Base-by-base conservation (phyloP, 2,329 filamentous ascomycete genomes). In the Talaromyces sp. region DNA sequence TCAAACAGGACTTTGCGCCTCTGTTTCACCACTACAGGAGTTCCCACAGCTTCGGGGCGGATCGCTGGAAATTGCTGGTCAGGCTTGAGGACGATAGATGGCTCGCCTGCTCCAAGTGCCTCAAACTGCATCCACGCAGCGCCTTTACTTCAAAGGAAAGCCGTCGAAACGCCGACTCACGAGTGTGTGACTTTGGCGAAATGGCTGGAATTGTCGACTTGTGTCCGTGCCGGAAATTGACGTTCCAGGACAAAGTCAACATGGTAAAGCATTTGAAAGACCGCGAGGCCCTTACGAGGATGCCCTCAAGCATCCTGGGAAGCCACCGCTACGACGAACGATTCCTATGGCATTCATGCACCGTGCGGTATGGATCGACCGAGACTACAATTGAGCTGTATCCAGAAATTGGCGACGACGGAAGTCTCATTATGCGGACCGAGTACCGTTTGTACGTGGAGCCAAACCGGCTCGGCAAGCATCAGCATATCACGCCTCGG, bases 201-300 rank as follows among this genome's bases (percentile, higher is more conserved):
- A 61, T 71, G 17, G 73, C 74, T 19, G 74, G 74, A 6, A 65
- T 77, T 49, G 73, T 77, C 44, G 74, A 77, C 47, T 57, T 77
- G 30, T 77, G 74, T 57, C 74, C 74, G 10, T 77, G 74, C 70
- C 74, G 72, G 58, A 77, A 77, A 63, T 59, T 77, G 60, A 77
- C 74, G 0, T 76, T 73, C 61, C 71, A 69, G 6, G 74, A 76
- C 60, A 77, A 74, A 59, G 57, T 72, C 51, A 71, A 76, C 19
- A 68, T 77, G 2, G 60, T 71, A 7, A 69, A 75, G n/a, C 66
- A 73, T 13, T 51, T 76, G 32, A 68, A 68, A 42, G 62, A 72
- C 51, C 69, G 73, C 5, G 67, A 71, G 59, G 67, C 65, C 32
- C 63, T 73, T 0, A 57, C 73, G 11, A 60, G 63, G 19, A 64